Percentiles rank a stretch among this genome's conserved stretches.
Evolutionary conservation across 805 yeast species (phyloP).

Genomic region (Ogataea henricii): DNA sequence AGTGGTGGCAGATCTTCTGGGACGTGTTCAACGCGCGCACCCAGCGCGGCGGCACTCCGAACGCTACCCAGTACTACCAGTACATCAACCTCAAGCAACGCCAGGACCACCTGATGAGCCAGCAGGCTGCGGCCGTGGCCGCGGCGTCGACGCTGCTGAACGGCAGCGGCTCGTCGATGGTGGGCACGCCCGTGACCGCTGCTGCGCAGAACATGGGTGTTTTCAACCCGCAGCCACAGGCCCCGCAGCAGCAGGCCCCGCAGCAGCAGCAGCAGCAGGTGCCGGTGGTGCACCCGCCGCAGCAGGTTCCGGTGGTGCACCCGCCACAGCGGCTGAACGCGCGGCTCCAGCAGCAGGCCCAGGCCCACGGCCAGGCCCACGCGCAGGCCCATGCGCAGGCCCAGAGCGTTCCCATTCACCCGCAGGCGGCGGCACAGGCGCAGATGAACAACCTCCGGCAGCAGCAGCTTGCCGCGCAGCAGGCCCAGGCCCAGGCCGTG

Average conservation of each 20-base stretch:
- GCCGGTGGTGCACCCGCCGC: conserved; percentile 15
- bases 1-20: conserved; percentile 98
- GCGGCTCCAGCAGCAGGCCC: conserved; percentile 8
- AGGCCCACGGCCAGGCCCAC: conserved; percentile 10
- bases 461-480: conserved; percentile 27
- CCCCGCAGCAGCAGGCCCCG: conserved; percentile 16
- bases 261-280: conserved; percentile 13
- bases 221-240: conserved; percentile 19
- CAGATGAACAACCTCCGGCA: conserved; percentile 31
- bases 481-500: conserved; percentile 20
- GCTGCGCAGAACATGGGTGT: conserved; percentile 22
- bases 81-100: conserved; percentile 59
- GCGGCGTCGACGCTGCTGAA: conserved; percentile 20
- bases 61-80: conserved; percentile 73
- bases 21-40: conserved; percentile 85
- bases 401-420: conserved; percentile 22
- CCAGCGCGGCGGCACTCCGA: conserved; percentile 58
- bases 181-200: conserved; percentile 18
- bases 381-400: conserved; percentile 15
- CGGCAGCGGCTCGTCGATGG: conserved; percentile 15
- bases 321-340: conserved; percentile 12
- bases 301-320: conserved; percentile 22
- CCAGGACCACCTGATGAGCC: conserved; percentile 50
- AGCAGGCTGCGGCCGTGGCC: conserved; percentile 26
- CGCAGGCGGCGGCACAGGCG: conserved; percentile 32